These are phyloP conservation scores for Syzygium oleosum DNA, from an alignment of 345 rosid genomes.

Conservation along the genomic window DNA sequence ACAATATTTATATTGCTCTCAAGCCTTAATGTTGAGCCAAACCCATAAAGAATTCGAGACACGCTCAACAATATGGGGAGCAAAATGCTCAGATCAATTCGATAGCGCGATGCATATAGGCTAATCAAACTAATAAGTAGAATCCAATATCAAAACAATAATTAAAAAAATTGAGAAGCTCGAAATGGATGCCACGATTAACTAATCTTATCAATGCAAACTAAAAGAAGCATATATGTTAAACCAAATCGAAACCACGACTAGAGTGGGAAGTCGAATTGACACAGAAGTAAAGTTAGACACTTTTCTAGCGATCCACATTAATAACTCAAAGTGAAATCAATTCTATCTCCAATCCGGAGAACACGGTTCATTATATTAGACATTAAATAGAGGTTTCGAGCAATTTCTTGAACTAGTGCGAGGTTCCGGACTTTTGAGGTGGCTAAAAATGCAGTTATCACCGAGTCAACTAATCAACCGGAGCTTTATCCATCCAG, in stretches of 20 bases:
- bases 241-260: neutral
- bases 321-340: neutral
- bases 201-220: neutral
- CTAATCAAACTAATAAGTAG: neutral
- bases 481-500: neutral
- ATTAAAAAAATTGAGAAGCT: neutral
- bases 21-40: no score
- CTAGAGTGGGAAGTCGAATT: neutral
- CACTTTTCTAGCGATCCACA: neutral
- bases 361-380: neutral
- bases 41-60: no score
- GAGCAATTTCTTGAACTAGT: neutral
- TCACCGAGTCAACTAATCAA: neutral
- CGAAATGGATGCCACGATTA: neutral
- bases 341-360: neutral
- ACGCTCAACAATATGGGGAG: neutral
- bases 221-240: neutral
- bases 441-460: neutral
- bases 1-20: no score
- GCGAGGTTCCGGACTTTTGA: neutral
- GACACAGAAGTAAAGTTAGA: neutral
- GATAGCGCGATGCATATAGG: neutral
- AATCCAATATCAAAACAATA: neutral
- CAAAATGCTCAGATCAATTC: neutral
- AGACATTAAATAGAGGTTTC: neutral